phyloP scores from a whole-genome alignment of 2,329 filamentous ascomycete genomes.

The Colletotrichum chlorophyti region DNA sequence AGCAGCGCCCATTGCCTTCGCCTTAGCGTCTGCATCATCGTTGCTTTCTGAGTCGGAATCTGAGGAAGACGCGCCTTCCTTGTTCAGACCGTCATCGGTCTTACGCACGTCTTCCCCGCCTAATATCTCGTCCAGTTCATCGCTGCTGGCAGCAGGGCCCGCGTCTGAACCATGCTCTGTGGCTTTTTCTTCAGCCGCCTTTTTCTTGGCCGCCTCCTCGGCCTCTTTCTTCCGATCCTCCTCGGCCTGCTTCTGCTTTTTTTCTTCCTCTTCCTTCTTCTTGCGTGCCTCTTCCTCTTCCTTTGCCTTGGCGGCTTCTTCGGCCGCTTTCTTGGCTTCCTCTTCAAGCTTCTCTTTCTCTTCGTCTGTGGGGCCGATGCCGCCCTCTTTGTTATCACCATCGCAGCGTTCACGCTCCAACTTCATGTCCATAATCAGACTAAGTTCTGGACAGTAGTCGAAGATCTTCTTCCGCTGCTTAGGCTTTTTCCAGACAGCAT shows the following conservation, averaged over 20 bases:
- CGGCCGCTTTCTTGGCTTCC: conserved; percentile 16
- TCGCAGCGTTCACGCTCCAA: conserved; percentile 55
- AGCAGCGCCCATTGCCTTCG: conserved; percentile 12
- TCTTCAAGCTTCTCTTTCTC: conserved; percentile 19
- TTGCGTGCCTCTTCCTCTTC: conserved; percentile 13
- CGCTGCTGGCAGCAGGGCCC: not conserved
- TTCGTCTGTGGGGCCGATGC: conserved; percentile 28
- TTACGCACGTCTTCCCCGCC: not conserved
- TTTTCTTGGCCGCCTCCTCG: not conserved
- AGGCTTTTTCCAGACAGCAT: conserved; percentile 54
- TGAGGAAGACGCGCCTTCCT: not conserved
- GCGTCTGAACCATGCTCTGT: not conserved
- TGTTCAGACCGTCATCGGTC: conserved; percentile 1
- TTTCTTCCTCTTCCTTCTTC: conserved; percentile 15
- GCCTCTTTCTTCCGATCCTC: not conserved
- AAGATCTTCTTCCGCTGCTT: conserved; percentile 54
- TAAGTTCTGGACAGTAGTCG: conserved; percentile 63
- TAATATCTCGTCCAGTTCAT: conserved; percentile 9
- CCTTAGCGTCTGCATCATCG: conserved; percentile 19
- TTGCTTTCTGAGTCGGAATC: not conserved
- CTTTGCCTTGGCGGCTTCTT: conserved; percentile 18
- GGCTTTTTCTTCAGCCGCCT: not conserved
- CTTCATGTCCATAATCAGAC: conserved; percentile 64
- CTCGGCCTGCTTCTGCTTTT: conserved; percentile 9
- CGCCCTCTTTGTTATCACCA: conserved; percentile 40